Evolutionary conservation across 1,284 basidiomycete genomes (phyloP).

Genomic region (Leccinum fuscescens): DNA sequence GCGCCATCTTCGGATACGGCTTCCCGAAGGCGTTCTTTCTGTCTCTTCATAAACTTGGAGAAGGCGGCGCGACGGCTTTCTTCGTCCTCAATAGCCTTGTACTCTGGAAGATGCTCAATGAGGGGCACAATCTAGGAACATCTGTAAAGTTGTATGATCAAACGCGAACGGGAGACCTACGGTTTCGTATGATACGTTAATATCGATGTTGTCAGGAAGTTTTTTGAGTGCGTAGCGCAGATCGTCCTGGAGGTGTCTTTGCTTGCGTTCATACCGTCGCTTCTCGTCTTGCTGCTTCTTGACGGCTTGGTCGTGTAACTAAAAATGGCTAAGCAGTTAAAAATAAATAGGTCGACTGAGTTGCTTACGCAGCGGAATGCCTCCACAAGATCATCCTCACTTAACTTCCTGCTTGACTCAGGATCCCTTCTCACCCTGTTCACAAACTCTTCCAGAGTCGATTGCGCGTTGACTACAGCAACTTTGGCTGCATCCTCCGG

Average conservation of each 20-base stretch:
- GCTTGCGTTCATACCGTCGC: conserved; percentile 76
- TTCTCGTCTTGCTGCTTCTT: conserved; percentile 80
- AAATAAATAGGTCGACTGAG: background rate
- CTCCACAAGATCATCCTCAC: conserved; percentile 53
- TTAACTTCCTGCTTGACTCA: conserved; percentile 47
- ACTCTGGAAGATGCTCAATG: conserved; percentile 81
- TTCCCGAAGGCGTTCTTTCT: conserved; percentile 83
- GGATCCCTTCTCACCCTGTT: conserved; percentile 54
- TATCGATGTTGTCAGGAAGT: conserved; percentile 74
- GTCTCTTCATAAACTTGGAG: conserved; percentile 80
- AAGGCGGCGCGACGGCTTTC: conserved; percentile 79
- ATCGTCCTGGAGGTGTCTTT: conserved; percentile 91
- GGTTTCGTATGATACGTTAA: conserved; percentile 74
- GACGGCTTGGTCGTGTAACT: conserved; percentile 72
- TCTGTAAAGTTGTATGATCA: background rate
- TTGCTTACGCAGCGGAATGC: conserved; percentile 67
- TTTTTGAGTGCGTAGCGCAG: conserved; percentile 94
- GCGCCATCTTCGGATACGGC: conserved; percentile 75
- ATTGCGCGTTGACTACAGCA: conserved; percentile 48
- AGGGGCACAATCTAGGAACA: conserved; percentile 59
- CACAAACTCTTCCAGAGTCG: conserved; percentile 59
- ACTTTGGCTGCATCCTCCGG: conserved; percentile 35
- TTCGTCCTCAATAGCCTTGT: conserved; percentile 79
- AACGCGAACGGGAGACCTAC: conserved; percentile 40
- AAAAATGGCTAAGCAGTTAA: conserved; percentile 6